phyloP scores from a whole-genome alignment of 495 filamentous ascomycete genomes.

The Penicillium pulvis region DNA sequence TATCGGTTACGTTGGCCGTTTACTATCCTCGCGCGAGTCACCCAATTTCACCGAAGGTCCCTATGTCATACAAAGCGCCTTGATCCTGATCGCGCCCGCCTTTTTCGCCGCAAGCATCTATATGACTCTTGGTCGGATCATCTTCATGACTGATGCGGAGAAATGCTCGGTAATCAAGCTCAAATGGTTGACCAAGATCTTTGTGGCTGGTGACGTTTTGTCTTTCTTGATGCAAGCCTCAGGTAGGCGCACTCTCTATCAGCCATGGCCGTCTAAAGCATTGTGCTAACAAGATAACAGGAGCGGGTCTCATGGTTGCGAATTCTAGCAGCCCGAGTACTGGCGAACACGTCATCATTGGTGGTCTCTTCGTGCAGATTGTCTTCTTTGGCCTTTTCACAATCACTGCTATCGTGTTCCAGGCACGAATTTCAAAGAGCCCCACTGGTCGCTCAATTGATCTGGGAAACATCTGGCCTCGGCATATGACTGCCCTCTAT shows the following conservation, averaged over 20 bases:
- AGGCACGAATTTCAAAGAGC: conserved; percentile 32
- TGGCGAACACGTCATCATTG: conserved; percentile 46
- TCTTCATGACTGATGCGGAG: conserved; percentile 45
- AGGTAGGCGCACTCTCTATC: conserved; percentile 7
- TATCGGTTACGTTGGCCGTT: conserved; percentile 43
- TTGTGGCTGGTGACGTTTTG: conserved; percentile 38
- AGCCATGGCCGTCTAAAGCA: not conserved
- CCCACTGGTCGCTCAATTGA: conserved; percentile 28
- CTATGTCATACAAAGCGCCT: conserved; percentile 53
- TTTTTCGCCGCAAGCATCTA: conserved; percentile 58
- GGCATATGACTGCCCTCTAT: conserved; percentile 56
- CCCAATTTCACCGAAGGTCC: conserved; percentile 35
- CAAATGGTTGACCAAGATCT: conserved; percentile 50
- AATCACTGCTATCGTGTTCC: conserved; percentile 44
- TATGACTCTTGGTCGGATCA: conserved; percentile 57
- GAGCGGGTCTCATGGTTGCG: conserved; percentile 38
- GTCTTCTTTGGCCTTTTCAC: conserved; percentile 57
- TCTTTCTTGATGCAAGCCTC: conserved; percentile 49
- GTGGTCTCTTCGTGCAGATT: conserved; percentile 53
- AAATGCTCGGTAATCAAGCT: conserved; percentile 38
- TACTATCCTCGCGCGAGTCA: conserved; percentile 33
- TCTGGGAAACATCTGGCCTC: conserved; percentile 46
- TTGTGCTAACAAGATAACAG: conserved; percentile 17
- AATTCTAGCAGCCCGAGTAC: conserved; percentile 16
- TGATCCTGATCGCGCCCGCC: conserved; percentile 55